Conservation (phyloP, 2,329 filamentous ascomycete genomes). For the Arthrobotrys iridis region DNA sequence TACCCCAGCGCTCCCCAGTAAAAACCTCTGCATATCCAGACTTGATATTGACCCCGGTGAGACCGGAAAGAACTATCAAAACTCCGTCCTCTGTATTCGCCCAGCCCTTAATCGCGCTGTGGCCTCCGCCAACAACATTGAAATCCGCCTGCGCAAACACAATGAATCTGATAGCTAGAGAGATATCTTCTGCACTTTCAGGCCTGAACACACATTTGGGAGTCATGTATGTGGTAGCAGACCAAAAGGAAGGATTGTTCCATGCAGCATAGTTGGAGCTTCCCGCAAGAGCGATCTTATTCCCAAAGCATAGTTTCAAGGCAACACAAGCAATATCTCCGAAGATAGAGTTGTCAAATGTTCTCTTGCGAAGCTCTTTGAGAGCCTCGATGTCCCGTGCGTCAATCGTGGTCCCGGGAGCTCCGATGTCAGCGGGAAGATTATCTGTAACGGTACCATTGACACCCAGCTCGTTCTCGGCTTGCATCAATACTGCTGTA, state of each 20-base stretch:
- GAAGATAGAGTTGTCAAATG: neutral
- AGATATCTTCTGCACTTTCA: slow-evolving; percentile 16
- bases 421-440: slow-evolving; percentile 13
- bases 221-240: slow-evolving; percentile 29
- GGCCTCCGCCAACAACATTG: slow-evolving; percentile 44
- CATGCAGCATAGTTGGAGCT: slow-evolving; percentile 19
- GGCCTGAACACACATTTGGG: slow-evolving; percentile 39
- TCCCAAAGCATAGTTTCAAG: too few species aligned
- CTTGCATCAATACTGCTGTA: slow-evolving; percentile 34
- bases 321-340: neutral
- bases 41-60: slow-evolving; percentile 19
- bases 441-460: slow-evolving; percentile 41
- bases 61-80: slow-evolving; percentile 19
- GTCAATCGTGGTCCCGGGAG: neutral
- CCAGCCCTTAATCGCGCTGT: slow-evolving; percentile 51
- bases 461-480: slow-evolving; percentile 44
- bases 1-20: slow-evolving; percentile 30
- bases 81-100: slow-evolving; percentile 42
- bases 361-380: slow-evolving; percentile 13
- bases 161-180: slow-evolving; percentile 33
- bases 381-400: slow-evolving; percentile 5
- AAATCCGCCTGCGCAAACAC: slow-evolving; percentile 5
- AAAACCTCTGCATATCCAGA: slow-evolving; percentile 11
- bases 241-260: slow-evolving; percentile 51
- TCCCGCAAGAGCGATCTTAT: slow-evolving; percentile 8